phyloP scores from a whole-genome alignment of 1,139 yeast species.

The Blastobotrys ciferrii region DNA sequence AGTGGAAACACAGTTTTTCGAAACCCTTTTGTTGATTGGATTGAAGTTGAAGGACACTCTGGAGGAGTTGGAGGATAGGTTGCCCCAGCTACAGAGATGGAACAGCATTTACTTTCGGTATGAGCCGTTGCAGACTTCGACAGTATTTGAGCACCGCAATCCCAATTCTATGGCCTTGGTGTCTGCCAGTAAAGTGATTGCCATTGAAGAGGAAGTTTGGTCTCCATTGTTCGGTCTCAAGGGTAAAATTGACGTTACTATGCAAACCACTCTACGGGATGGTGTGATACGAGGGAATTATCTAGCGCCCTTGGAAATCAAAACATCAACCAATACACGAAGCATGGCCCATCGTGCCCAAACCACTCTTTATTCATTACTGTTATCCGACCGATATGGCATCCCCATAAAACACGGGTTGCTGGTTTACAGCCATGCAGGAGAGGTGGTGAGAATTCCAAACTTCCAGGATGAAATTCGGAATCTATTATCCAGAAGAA shows the following conservation, averaged over 20 bases:
- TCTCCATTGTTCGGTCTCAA: conserved; percentile 89
- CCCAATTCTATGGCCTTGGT: conserved; percentile 19
- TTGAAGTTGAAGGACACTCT: conserved; percentile 49
- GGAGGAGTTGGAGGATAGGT: conserved; percentile 49
- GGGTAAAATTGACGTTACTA: conserved; percentile 87
- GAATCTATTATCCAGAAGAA: conserved; percentile 69
- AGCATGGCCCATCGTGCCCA: conserved; percentile 80
- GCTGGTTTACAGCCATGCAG: conserved; percentile 69
- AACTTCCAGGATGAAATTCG: conserved; percentile 48
- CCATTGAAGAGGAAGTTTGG: conserved; percentile 88
- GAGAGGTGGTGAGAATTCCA: conserved; percentile 48
- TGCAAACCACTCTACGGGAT: conserved; percentile 44
- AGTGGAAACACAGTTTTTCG: conserved; percentile 44
- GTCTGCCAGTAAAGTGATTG: conserved; percentile 63
- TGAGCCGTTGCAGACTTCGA: conserved; percentile 27
- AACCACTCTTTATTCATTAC: conserved; percentile 75
- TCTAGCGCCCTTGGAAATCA: conserved; percentile 81
- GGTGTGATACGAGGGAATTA: conserved; percentile 38
- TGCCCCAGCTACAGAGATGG: conserved; percentile 66
- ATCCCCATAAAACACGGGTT: conserved; percentile 63
- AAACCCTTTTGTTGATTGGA: conserved; percentile 59
- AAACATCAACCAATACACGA: conserved; percentile 64
- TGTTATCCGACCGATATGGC: conserved; percentile 77
- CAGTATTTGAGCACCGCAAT: conserved; percentile 30
- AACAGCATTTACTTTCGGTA: conserved; percentile 45